Percentiles rank a stretch among this genome's conserved stretches.
Conservation (phyloP, 2,329 filamentous ascomycete genomes). For the Geosmithia putterillii region DNA sequence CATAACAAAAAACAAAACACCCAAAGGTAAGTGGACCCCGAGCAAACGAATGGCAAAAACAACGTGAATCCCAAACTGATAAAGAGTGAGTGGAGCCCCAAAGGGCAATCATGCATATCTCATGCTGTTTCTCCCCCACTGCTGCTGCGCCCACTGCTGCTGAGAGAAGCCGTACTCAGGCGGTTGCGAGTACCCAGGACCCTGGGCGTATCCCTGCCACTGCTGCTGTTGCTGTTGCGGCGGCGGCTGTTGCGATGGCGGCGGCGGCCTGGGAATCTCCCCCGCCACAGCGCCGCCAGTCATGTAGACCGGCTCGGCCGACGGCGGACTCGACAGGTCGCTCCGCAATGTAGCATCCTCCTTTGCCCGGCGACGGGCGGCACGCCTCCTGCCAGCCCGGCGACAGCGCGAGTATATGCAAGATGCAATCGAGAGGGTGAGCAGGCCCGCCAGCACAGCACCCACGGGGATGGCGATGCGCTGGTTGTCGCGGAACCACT, state of each 20-base stretch:
- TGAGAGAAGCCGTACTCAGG: not conserved
- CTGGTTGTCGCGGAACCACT: constrained; percentile 69
- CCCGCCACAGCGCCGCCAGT: not conserved
- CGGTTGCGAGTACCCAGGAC: no score
- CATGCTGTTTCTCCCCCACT: constrained; percentile 6
- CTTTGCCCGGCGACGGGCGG: not conserved
- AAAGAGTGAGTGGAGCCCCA: not conserved
- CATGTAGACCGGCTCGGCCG: not conserved
- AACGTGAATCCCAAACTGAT: not conserved
- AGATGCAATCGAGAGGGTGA: constrained; percentile 44
- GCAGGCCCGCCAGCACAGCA: constrained; percentile 55
- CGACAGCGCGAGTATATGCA: constrained; percentile 45
- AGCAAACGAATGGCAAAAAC: no score
- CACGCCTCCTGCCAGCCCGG: constrained; percentile 8
- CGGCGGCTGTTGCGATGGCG: not conserved
- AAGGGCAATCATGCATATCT: constrained; percentile 11
- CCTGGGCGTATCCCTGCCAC: no score
- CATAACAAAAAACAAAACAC: not conserved
- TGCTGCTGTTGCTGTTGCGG: no score
- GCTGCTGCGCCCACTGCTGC: constrained; percentile 3
- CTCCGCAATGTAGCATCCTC: not conserved
- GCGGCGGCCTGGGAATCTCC: not conserved
- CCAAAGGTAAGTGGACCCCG: not conserved
- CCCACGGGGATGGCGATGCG: constrained; percentile 72
- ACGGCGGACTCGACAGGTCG: not conserved